Base-by-base conservation (phyloP, 2,329 filamentous ascomycete genomes). In the Stagonosporopsis tanaceti region DNA sequence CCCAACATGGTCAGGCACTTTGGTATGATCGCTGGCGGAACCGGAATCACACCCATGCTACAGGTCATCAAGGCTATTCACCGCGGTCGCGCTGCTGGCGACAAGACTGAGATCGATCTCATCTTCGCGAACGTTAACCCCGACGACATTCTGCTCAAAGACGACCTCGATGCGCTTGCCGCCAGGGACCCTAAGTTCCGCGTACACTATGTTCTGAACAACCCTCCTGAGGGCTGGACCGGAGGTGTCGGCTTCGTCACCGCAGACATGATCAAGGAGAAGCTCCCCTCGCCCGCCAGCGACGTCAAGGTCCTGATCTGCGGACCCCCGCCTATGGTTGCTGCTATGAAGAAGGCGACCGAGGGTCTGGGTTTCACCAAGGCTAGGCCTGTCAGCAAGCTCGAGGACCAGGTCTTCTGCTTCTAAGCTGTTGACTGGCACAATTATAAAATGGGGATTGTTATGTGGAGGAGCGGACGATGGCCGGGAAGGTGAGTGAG, bases 21-120 rank as follows among this genome's bases (percentile, higher is more conserved):
- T 68, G 95, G 93, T 75, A 99, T 99, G 95, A 92, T 99, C 75
- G 93, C 95, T 63, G 95, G 95, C 67, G 95, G 95, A 65, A 98
- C 95, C 32, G 95, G 95, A 68, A 98, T 99, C 78, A 98, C 95
- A 9, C 95, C 95, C 60, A 99, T 99, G 95, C 86, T 98, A 63
- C 95, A 99, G 82, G 88, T 99, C 70, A 88, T 97, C 76, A 90
- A 93, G 71, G 95, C 94, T 57, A 93, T 98, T 68, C 86, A 93
- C 70, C 87, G 92, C 67, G 92, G 92, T 71, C 87, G 92, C 60
- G 67, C 62, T 52, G 82, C 87, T 47, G 93, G 89, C 61, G 93
- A 97, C 80, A 88, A 82, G 75, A 99, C 95, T 60, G 84, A 97
- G 82, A 87, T 98, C 51, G 93, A 68, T 17, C 83, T 99, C 63